Percentiles rank a stretch among this genome's conserved stretches.
Conservation (phyloP, 768 basidiomycete species). For the Russula lepida region DNA sequence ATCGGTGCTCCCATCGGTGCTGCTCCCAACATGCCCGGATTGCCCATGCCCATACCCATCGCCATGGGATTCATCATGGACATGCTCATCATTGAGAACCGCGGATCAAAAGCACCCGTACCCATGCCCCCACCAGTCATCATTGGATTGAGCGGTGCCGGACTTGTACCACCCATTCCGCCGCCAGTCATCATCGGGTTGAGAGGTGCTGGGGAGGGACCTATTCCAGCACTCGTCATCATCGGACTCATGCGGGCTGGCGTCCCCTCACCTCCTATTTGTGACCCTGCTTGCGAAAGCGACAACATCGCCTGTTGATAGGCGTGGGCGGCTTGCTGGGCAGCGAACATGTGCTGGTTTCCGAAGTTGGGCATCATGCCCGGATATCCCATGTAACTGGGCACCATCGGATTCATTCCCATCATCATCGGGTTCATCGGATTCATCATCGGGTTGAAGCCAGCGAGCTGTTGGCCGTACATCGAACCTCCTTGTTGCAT, state of each 20-base stretch:
- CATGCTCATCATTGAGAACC: slow-evolving; percentile 10
- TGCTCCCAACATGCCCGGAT: slow-evolving; percentile 12
- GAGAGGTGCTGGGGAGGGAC: slow-evolving; percentile 20
- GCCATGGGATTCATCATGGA: background rate
- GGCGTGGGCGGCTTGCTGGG: slow-evolving; percentile 75
- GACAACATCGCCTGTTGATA: slow-evolving; percentile 88
- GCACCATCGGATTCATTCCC: slow-evolving; percentile 48
- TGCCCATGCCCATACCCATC: slow-evolving; percentile 17
- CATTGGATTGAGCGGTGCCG: slow-evolving; percentile 23
- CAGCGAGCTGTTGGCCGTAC: slow-evolving; percentile 46
- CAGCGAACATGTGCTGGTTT: slow-evolving; percentile 78
- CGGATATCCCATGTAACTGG: slow-evolving; percentile 44
- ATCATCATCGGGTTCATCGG: slow-evolving; percentile 75
- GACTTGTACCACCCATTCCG: slow-evolving; percentile 10
- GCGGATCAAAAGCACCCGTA: slow-evolving; percentile 21
- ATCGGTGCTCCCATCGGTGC: slow-evolving; percentile 12
- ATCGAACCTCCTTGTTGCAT: slow-evolving; percentile 72
- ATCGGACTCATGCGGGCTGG: slow-evolving; percentile 42
- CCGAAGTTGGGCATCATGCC: slow-evolving; percentile 46
- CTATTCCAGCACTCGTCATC: slow-evolving; percentile 21
- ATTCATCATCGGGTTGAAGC: slow-evolving; percentile 70
- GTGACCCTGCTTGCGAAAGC: slow-evolving; percentile 67
- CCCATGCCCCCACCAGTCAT: slow-evolving; percentile 23
- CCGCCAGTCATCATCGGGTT: slow-evolving; percentile 23
- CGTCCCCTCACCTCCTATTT: slow-evolving; percentile 47